Conservation (phyloP, 495 filamentous ascomycete species). For the Paragyromitra xinjiangensis region DNA sequence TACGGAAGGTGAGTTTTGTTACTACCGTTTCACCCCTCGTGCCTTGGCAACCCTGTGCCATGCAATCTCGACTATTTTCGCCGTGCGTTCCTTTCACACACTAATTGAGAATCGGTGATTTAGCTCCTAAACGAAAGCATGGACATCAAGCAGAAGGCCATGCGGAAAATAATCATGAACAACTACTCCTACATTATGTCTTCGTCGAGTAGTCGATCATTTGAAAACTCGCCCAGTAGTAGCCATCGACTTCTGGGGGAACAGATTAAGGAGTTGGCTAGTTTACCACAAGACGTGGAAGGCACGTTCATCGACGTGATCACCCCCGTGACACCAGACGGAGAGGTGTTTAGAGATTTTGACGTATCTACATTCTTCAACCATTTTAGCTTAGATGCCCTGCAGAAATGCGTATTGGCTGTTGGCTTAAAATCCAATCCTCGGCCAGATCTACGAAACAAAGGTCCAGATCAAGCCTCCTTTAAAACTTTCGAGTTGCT, state of each 20-base stretch:
- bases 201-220: slow-evolving; percentile 50
- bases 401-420: slow-evolving; percentile 87
- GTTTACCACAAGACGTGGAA: slow-evolving; percentile 77
- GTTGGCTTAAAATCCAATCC: slow-evolving; percentile 83
- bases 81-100: slow-evolving; percentile 14
- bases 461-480: slow-evolving; percentile 69
- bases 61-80: slow-evolving; percentile 16
- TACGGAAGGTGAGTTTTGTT: slow-evolving; percentile 73
- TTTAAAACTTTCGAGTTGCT: slow-evolving; percentile 31
- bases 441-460: slow-evolving; percentile 81
- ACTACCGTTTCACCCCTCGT: neutral
- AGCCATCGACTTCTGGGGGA: slow-evolving; percentile 71
- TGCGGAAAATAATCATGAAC: slow-evolving; percentile 54
- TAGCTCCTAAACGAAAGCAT: slow-evolving; percentile 53
- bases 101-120: slow-evolving; percentile 37
- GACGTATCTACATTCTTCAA: slow-evolving; percentile 91
- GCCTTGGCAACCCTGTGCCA: slow-evolving; percentile 20
- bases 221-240: slow-evolving; percentile 45
- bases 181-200: slow-evolving; percentile 55
- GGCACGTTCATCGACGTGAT: slow-evolving; percentile 92
- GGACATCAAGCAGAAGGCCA: slow-evolving; percentile 51
- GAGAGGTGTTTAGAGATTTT: slow-evolving; percentile 92
- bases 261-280: slow-evolving; percentile 81
- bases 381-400: slow-evolving; percentile 87
- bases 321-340: slow-evolving; percentile 74